These are phyloP conservation scores for Holtermannia corniformis DNA, from an alignment of 768 basidiomycete genomes.

Conservation along the genomic window DNA sequence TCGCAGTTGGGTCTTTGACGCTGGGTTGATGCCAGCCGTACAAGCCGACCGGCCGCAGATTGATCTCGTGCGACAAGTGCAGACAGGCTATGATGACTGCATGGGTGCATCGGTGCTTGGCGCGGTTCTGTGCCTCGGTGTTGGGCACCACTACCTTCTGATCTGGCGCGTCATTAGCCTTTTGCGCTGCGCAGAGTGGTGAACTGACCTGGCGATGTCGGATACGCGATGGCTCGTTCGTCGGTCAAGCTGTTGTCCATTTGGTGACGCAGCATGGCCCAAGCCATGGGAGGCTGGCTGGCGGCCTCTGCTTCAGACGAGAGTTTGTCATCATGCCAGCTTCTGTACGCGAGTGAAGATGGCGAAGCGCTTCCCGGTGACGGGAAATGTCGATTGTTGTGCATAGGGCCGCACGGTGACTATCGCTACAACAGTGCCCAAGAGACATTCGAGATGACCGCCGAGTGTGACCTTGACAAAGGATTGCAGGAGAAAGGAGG, in stretches of 20 bases:
- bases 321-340: neutral
- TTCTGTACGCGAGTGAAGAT: neutral
- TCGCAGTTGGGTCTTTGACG: constrained; percentile 25
- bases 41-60: constrained; percentile 21
- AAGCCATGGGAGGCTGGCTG: neutral
- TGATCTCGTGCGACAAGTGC: constrained; percentile 30
- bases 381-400: no score
- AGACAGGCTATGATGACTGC: constrained; percentile 31
- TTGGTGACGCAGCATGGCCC: neutral
- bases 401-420: no score
- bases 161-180: neutral
- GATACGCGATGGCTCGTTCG: neutral
- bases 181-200: neutral
- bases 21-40: constrained; percentile 26
- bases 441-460: no score
- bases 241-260: neutral
- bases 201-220: neutral
- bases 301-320: neutral
- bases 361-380: no score
- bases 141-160: neutral
- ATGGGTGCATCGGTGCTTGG: constrained; percentile 15
- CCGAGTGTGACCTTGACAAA: no score
- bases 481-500: no score
- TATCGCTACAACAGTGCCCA: no score
- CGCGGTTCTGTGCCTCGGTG: neutral